Percentiles rank a stretch among this genome's conserved stretches.
phyloP scores from a whole-genome alignment of 2,329 filamentous ascomycete genomes.

The Curvularia eragrostidis region DNA sequence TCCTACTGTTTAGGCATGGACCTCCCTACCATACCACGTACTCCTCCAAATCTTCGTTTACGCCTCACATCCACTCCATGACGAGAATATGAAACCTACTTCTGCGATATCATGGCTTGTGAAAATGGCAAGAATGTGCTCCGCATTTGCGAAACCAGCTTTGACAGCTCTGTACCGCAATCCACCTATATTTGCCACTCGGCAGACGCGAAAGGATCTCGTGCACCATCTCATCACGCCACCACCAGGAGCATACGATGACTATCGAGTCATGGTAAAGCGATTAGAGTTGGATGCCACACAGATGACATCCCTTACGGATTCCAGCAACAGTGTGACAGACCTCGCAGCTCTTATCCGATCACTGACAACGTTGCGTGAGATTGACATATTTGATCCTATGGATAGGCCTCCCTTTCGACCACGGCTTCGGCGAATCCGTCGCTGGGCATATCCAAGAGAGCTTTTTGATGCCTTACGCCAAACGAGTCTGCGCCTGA shows the following conservation, averaged over 20 bases:
- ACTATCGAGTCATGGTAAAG: constrained; percentile 75
- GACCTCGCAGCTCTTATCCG: constrained; percentile 66
- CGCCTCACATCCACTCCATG: constrained; percentile 66
- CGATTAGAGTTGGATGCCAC: constrained; percentile 72
- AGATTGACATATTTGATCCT: constrained; percentile 75
- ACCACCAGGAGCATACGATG: constrained; percentile 46
- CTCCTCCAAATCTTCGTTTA: constrained; percentile 73
- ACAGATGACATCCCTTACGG: constrained; percentile 61
- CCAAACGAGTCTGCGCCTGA: constrained; percentile 55
- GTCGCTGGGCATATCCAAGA: constrained; percentile 72
- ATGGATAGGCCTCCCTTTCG: constrained; percentile 72
- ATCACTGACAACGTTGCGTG: constrained; percentile 69
- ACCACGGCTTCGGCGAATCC: constrained; percentile 57
- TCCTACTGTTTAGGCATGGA: constrained; percentile 40
- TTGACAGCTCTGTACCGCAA: constrained; percentile 74
- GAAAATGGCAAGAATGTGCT: constrained; percentile 65
- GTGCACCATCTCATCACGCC: constrained; percentile 63
- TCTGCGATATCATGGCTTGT: constrained; percentile 67
- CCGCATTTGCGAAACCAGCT: constrained; percentile 73
- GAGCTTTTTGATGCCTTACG: constrained; percentile 70
- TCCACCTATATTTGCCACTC: constrained; percentile 66
- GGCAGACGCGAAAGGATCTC: constrained; percentile 55
- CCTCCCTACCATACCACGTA: constrained; percentile 68
- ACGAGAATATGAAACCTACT: constrained; percentile 53
- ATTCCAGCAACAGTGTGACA: constrained; percentile 61